Percentiles rank a stretch among this genome's conserved stretches.
Evolutionary conservation across 2,329 filamentous ascomycete species (phyloP).

Genomic region (Arthrinium puccinioides): DNA sequence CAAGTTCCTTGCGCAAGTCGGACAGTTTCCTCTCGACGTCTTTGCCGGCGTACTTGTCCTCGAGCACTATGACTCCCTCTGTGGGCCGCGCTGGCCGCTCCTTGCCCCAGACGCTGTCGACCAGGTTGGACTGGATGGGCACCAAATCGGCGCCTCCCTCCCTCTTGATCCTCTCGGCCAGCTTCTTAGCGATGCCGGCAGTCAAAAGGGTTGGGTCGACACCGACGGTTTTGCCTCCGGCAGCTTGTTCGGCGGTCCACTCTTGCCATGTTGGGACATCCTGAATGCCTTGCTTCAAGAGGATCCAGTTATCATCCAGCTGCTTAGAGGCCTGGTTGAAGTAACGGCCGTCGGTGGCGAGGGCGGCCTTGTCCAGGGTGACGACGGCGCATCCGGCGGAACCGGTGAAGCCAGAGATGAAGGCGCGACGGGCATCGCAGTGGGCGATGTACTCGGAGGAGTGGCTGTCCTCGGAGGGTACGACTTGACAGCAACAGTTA

Average conservation of each 20-base stretch:
- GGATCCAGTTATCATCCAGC: constrained; percentile 81
- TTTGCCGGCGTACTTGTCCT: constrained; percentile 72
- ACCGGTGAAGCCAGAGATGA: constrained; percentile 88
- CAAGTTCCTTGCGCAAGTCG: constrained; percentile 82
- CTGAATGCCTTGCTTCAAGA: constrained; percentile 88
- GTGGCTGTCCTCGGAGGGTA: constrained; percentile 95
- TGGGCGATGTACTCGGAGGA: constrained; percentile 96
- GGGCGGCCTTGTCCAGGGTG: constrained; percentile 74
- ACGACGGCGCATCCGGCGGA: constrained; percentile 91
- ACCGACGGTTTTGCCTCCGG: constrained; percentile 78
- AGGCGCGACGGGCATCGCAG: constrained; percentile 87
- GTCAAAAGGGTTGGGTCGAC: constrained; percentile 88
- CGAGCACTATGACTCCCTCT: constrained; percentile 67
- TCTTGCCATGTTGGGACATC: constrained; percentile 97
- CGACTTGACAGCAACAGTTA: constrained; percentile 49
- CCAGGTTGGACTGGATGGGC: constrained; percentile 71
- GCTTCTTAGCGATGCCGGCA: constrained; percentile 53
- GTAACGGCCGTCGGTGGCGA: constrained; percentile 94
- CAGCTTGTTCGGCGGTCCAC: constrained; percentile 83
- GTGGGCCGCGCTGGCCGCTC: constrained; percentile 67
- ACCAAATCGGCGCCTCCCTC: constrained; percentile 71
- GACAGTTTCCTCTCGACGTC: constrained; percentile 73
- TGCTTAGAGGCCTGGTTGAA: constrained; percentile 95
- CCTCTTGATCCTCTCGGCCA: constrained; percentile 81
- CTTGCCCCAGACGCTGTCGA: constrained; percentile 83